Conservation (phyloP, 305 asterid species). For the Solanum hybrid region DNA sequence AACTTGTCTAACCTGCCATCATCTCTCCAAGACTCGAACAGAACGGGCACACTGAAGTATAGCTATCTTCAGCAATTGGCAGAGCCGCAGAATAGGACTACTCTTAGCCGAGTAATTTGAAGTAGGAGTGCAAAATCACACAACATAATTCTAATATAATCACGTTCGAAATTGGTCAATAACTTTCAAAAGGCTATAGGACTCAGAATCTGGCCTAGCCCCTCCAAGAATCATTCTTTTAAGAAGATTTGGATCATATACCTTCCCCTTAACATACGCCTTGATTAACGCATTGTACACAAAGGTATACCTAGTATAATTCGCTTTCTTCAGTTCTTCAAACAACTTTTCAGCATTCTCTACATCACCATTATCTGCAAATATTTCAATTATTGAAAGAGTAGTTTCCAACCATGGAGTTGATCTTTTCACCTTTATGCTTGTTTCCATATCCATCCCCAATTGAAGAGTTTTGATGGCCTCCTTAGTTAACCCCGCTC, state of each 20-base stretch:
- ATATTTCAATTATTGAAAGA: conserved; percentile 38
- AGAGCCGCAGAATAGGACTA: background rate
- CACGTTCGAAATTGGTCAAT: conserved; percentile 47
- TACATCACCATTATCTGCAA: conserved; percentile 62
- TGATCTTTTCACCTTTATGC: conserved; percentile 44
- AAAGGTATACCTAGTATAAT: conserved; percentile 69
- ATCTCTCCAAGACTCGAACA: background rate
- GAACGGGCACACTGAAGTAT: background rate
- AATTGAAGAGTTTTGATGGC: conserved; percentile 55
- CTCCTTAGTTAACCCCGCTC: conserved; percentile 63
- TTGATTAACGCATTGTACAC: conserved; percentile 69
- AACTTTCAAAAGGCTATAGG: conserved; percentile 70
- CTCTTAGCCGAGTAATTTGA: background rate
- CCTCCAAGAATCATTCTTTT: conserved; percentile 90
- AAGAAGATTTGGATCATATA: conserved; percentile 62
- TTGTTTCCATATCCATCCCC: conserved; percentile 35
- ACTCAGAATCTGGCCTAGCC: conserved; percentile 83
- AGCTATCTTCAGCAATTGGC: background rate
- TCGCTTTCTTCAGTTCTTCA: conserved; percentile 49
- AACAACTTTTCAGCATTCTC: conserved; percentile 66
- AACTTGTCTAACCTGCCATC: conserved; percentile 1
- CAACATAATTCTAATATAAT: background rate
- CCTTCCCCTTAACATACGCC: conserved; percentile 78
- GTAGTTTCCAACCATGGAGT: conserved; percentile 85
- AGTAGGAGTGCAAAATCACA: background rate